Percentiles rank a stretch among this genome's conserved stretches.
Evolutionary conservation across 495 filamentous ascomycete genomes (phyloP).

Genomic region (Aspergillus haitiensis): DNA sequence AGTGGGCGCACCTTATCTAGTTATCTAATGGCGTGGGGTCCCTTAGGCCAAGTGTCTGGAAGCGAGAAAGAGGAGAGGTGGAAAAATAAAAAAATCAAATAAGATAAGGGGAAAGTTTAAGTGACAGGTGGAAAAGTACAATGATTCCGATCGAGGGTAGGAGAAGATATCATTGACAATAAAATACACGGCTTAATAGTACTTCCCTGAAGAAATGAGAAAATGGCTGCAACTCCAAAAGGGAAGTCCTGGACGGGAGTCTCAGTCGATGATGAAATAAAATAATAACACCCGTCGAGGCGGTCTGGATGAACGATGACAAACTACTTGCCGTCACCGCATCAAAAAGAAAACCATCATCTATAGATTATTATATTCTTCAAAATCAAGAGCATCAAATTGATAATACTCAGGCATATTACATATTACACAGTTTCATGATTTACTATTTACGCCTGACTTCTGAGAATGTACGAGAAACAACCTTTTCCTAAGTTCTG

Average conservation of each 20-base stretch:
- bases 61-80: background rate
- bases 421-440: background rate
- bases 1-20: background rate
- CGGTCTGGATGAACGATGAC: background rate
- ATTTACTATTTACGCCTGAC: background rate
- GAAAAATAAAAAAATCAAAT: background rate
- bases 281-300: background rate
- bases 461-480: slow-evolving; percentile 16
- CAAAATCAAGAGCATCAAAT: too few relatives aligned
- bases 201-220: too few relatives aligned
- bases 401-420: background rate
- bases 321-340: too few relatives aligned
- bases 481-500: slow-evolving; percentile 22
- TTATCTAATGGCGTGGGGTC: background rate
- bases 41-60: background rate
- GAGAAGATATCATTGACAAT: background rate
- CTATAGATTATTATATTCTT: too few relatives aligned
- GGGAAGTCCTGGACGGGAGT: background rate
- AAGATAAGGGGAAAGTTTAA: too few relatives aligned
- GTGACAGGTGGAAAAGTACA: too few relatives aligned
- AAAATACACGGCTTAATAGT: background rate
- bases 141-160: background rate
- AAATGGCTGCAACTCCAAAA: too few relatives aligned
- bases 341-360: too few relatives aligned
- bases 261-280: too few relatives aligned